These are phyloP conservation scores for Russula dissimulans DNA, from an alignment of 768 basidiomycete genomes.

Conservation along the genomic window DNA sequence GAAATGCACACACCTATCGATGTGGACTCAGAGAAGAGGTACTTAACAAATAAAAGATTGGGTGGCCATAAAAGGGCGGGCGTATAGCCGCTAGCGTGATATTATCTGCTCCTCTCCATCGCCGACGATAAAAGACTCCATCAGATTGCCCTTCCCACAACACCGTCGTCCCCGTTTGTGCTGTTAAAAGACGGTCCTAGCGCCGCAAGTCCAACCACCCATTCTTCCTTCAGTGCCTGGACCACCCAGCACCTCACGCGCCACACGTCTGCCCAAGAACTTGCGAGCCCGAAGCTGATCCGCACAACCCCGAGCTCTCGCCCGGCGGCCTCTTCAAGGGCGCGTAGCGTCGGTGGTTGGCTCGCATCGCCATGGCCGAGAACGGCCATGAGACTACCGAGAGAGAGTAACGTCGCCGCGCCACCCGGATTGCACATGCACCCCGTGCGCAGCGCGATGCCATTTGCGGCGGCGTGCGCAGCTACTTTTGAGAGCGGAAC, in stretches of 20 bases:
- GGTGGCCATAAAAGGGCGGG: neutral
- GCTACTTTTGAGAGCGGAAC: slow-evolving; percentile 38
- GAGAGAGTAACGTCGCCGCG: slow-evolving; percentile 60
- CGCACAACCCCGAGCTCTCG: slow-evolving; percentile 67
- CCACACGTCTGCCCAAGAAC: slow-evolving; percentile 63
- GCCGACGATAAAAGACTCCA: neutral
- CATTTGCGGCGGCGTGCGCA: slow-evolving; percentile 46
- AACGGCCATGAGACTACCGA: slow-evolving; percentile 53
- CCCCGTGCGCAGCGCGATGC: slow-evolving; percentile 69
- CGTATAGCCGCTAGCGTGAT: neutral
- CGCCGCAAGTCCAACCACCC: neutral
- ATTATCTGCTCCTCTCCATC: neutral
- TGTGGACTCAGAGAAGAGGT: no score
- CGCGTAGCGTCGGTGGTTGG: slow-evolving; percentile 29
- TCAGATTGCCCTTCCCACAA: slow-evolving; percentile 12
- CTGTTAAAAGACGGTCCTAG: neutral
- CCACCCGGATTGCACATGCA: slow-evolving; percentile 88
- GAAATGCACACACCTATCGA: no score
- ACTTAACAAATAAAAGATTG: neutral
- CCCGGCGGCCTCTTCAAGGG: slow-evolving; percentile 53
- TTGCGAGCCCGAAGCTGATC: slow-evolving; percentile 72
- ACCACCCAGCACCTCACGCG: slow-evolving; percentile 27
- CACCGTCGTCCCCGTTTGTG: neutral
- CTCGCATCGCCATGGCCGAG: slow-evolving; percentile 48
- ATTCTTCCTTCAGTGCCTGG: slow-evolving; percentile 6